Percentiles rank a stretch among this genome's conserved stretches.
Conservation (phyloP, 768 basidiomycete genomes). For the Tylopilus felleus region DNA sequence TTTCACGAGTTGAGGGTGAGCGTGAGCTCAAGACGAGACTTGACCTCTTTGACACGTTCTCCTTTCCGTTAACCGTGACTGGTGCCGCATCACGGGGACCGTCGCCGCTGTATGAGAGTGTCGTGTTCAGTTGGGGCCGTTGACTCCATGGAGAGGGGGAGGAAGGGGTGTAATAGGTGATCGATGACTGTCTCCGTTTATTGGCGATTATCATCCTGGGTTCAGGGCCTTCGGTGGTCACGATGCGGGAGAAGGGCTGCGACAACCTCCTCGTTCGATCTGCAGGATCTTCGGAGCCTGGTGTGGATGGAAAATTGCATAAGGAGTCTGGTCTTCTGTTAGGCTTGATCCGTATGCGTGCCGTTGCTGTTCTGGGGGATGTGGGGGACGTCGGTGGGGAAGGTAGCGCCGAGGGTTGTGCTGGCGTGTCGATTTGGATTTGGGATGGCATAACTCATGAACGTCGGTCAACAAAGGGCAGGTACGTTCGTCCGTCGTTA, state of each 20-base stretch:
- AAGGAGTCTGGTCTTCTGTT: slow-evolving; percentile 1
- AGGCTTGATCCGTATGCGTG: slow-evolving; percentile 14
- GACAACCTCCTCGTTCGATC: slow-evolving; percentile 7
- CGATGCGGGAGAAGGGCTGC: neutral
- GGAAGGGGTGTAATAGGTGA: slow-evolving; percentile 26
- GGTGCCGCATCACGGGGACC: neutral
- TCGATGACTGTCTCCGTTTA: slow-evolving; percentile 28
- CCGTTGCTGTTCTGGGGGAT: slow-evolving; percentile 5
- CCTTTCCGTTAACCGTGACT: slow-evolving; percentile 4
- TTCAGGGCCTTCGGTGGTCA: neutral
- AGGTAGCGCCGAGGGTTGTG: neutral
- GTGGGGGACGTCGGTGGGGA: slow-evolving; percentile 23
- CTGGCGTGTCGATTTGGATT: neutral
- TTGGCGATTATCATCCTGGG: neutral
- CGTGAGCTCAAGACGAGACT: slow-evolving; percentile 20
- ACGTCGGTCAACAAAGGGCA: neutral
- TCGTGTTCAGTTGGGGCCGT: slow-evolving; percentile 1
- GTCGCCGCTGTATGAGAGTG: slow-evolving; percentile 2
- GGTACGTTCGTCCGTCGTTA: neutral
- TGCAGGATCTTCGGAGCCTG: neutral
- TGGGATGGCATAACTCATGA: neutral
- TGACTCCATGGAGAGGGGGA: slow-evolving; percentile 27
- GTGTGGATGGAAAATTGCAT: neutral
- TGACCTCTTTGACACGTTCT: slow-evolving; percentile 13
- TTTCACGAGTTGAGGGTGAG: slow-evolving; percentile 17